Base-by-base conservation (phyloP, 306 rosid genomes). In the Prunus campanulata region DNA sequence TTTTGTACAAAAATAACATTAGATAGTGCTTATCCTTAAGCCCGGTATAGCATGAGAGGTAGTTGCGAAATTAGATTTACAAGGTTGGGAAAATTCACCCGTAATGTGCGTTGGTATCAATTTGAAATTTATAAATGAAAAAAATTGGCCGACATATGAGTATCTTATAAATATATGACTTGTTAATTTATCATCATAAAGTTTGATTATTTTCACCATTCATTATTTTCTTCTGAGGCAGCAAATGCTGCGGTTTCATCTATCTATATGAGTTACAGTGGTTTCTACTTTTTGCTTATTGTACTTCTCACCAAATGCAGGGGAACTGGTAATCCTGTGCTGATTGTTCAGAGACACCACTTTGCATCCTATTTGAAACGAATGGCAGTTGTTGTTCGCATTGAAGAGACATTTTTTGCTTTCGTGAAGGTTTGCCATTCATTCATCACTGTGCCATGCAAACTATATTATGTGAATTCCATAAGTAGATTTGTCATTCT, bases 371-470 rank as follows among this genome's bases (percentile, higher is more conserved):
- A 95, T 73, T 86, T 95, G 81, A 95, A 95, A 85, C 87, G 99
- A 80, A 95, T 95, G 99, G 91, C 99, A 61, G 99, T 88, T 76
- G 80, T 95, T 82, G 99, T 95, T 77, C 98, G 97, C 82, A 87
- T 91, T 83, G 91, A 92, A 80, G 99, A 95, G 75, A 91, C 83
- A 39, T 95, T 90, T 91, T 87, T 89, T 3, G 87, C 98, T 79
- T 95, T 95, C 87, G 97, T 95, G 83, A 95, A 95, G 99, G 99
- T 95, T 56, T 64, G 85, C 66, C 74, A 14, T n/a, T 75, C 20
- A 13, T 49, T 64, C 47, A 47, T 62, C 62, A 18, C 16, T 35
- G 49, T 65, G 24, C 27, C 6, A 4, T 39, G 69, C 48, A 64
- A 64, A 7, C 11, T 62, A 29, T 46, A 56, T 49, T 44, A 29